Evolutionary conservation across 2,329 filamentous ascomycete genomes (phyloP).

Genomic region (Cladosporium sp.): DNA sequence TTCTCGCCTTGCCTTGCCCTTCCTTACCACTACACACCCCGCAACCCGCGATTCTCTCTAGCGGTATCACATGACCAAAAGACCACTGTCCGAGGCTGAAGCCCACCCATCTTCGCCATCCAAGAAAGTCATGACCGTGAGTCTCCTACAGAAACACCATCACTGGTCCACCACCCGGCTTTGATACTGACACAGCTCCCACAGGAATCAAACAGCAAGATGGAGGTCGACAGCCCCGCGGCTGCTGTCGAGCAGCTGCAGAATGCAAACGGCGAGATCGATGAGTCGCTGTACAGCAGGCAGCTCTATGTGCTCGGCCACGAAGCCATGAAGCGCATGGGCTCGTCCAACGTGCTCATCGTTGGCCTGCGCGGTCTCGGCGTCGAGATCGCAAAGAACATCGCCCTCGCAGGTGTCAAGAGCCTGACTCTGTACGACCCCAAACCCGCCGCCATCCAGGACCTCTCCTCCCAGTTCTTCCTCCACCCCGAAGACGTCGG

Average conservation of each 20-base stretch:
- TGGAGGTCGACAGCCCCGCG: slow-evolving; percentile 62
- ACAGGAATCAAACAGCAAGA: slow-evolving; percentile 49
- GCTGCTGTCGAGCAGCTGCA: slow-evolving; percentile 62
- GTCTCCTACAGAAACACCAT: slow-evolving; percentile 23
- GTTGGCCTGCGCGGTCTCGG: slow-evolving; percentile 90
- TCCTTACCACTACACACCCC: slow-evolving; percentile 6
- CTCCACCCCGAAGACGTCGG: slow-evolving; percentile 84
- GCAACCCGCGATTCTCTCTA: slow-evolving; percentile 9
- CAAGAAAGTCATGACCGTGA: slow-evolving; percentile 56
- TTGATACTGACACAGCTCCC: slow-evolving; percentile 1
- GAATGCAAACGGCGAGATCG: slow-evolving; percentile 58
- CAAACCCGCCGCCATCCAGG: slow-evolving; percentile 75
- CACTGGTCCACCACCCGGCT: too few relatives aligned
- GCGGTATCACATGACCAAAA: slow-evolving; percentile 19
- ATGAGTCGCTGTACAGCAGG: slow-evolving; percentile 67
- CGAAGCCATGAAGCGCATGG: slow-evolving; percentile 97
- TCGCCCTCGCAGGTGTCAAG: slow-evolving; percentile 96
- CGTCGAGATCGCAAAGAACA: slow-evolving; percentile 98
- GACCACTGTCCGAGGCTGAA: slow-evolving; percentile 36
- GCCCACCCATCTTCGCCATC: slow-evolving; percentile 36
- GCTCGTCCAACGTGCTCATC: slow-evolving; percentile 89
- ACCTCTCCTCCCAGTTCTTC: slow-evolving; percentile 98
- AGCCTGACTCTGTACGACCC: slow-evolving; percentile 93
- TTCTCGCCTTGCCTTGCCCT: not conserved
- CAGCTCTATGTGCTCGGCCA: slow-evolving; percentile 73